Conservation (phyloP, 768 basidiomycete species). For the Serendipita sp. region DNA sequence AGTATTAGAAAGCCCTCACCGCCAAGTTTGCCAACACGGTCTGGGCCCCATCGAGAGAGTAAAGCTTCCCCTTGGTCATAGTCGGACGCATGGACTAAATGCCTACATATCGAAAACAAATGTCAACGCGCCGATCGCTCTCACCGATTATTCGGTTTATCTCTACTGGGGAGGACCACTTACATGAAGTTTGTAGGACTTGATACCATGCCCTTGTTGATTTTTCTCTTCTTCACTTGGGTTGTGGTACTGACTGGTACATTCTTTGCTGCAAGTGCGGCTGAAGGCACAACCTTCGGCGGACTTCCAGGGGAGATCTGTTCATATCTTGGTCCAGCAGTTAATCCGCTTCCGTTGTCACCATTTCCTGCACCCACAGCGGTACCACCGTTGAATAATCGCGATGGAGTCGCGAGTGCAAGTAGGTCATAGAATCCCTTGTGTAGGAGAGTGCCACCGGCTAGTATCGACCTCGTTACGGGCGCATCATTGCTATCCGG, state of each 20-base stretch:
- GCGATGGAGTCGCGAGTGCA: conserved; percentile 51
- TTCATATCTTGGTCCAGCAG: conserved; percentile 60
- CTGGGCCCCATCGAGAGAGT: conserved; percentile 75
- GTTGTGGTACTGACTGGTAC: conserved; percentile 20
- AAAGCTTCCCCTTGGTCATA: conserved; percentile 78
- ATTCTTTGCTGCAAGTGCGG: conserved; percentile 19
- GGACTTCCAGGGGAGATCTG: conserved; percentile 25
- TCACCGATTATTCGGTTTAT: no score
- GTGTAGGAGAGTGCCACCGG: conserved; percentile 61
- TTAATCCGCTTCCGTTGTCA: conserved; percentile 24
- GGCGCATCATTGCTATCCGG: neutral
- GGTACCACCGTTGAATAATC: conserved; percentile 41
- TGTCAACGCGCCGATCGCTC: neutral
- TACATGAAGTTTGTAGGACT: conserved; percentile 72
- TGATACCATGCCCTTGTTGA: conserved; percentile 84
- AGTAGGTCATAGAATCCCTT: conserved; percentile 84
- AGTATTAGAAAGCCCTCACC: conserved; percentile 33
- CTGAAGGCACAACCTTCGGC: conserved; percentile 17
- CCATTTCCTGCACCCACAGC: conserved; percentile 10
- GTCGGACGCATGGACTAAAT: conserved; percentile 82
- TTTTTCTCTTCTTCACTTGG: conserved; percentile 41
- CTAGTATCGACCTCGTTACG: conserved; percentile 27
- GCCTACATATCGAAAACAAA: conserved; percentile 30
- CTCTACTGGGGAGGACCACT: conserved; percentile 30
- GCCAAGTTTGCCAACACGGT: conserved; percentile 76